Evolutionary conservation across 768 basidiomycete genomes (phyloP).

Genomic region (Lactarius hengduanensis): DNA sequence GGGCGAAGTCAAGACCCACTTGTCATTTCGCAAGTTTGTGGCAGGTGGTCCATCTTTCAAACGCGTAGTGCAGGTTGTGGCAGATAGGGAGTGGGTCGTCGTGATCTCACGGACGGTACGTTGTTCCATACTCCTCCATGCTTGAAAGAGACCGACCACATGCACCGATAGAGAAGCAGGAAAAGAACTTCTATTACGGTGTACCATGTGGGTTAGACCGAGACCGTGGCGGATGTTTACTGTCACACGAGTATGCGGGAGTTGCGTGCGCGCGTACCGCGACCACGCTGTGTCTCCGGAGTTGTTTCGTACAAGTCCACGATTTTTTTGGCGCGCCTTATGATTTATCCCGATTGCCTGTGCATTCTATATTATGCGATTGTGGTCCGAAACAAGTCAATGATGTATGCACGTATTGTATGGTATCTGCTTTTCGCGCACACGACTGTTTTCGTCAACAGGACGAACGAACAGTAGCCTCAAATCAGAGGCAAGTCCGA

Average conservation of each 20-base stretch:
- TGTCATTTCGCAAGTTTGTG: slow-evolving; percentile 20
- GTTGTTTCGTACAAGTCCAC: not conserved
- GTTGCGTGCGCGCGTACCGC: not conserved
- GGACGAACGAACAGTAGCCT: too few species aligned
- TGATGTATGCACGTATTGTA: not conserved
- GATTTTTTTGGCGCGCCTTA: not conserved
- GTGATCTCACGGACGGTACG: slow-evolving; percentile 13
- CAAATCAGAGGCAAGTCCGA: too few species aligned
- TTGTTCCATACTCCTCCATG: not conserved
- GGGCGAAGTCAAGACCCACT: slow-evolving; percentile 6
- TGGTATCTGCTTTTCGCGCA: not conserved
- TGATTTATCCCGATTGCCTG: not conserved
- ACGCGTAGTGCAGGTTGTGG: not conserved
- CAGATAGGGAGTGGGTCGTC: slow-evolving; percentile 22
- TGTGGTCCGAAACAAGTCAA: not conserved
- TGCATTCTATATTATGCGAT: not conserved
- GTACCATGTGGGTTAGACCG: slow-evolving; percentile 12
- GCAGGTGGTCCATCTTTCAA: not conserved
- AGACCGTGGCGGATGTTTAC: not conserved
- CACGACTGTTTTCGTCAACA: not conserved
- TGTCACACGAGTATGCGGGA: too few species aligned
- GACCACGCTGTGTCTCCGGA: not conserved
- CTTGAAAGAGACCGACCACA: not conserved
- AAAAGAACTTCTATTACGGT: not conserved
- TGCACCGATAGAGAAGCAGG: not conserved